phyloP scores from a whole-genome alignment of 495 filamentous ascomycete species.

The Aspergillus leporis region DNA sequence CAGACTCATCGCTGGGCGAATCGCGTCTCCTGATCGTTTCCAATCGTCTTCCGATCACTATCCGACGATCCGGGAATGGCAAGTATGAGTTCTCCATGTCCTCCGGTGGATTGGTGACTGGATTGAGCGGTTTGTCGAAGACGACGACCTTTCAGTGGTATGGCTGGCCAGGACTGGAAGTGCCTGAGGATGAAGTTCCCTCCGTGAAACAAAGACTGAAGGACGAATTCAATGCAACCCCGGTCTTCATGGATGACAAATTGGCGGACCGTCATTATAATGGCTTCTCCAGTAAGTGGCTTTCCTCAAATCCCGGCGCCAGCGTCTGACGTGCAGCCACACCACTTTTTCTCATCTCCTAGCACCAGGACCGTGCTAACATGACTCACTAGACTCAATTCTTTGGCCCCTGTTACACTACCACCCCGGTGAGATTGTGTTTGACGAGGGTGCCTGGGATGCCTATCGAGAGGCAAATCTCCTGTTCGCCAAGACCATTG shows the following conservation, averaged over 20 bases:
- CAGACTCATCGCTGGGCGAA: conserved; percentile 17
- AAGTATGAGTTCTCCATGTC: conserved; percentile 90
- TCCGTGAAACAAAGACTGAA: conserved; percentile 65
- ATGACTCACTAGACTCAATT: conserved; percentile 70
- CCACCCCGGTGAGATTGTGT: conserved; percentile 95
- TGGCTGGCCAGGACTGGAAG: conserved; percentile 91
- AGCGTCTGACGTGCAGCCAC: not conserved
- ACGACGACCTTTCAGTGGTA: conserved; percentile 95
- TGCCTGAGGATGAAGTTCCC: conserved; percentile 68
- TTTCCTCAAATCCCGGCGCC: not conserved
- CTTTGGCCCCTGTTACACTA: conserved; percentile 98
- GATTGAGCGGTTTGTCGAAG: conserved; percentile 85
- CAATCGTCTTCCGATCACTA: conserved; percentile 91
- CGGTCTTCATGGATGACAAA: conserved; percentile 77
- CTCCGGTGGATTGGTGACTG: conserved; percentile 90
- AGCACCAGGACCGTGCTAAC: not conserved
- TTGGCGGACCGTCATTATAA: conserved; percentile 83
- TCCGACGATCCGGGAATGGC: conserved; percentile 85
- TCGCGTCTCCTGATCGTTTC: conserved; percentile 77
- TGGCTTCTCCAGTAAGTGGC: conserved; percentile 75
- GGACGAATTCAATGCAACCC: conserved; percentile 70
- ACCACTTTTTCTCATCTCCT: not conserved
- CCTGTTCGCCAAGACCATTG: conserved; percentile 80
- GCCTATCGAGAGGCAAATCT: conserved; percentile 93
- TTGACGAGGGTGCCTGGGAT: conserved; percentile 90